Evolutionary conservation across 768 basidiomycete genomes (phyloP), one percentile per base, ranked within the genome.

Genomic region (Boletus rufocinnamomeus): DNA sequence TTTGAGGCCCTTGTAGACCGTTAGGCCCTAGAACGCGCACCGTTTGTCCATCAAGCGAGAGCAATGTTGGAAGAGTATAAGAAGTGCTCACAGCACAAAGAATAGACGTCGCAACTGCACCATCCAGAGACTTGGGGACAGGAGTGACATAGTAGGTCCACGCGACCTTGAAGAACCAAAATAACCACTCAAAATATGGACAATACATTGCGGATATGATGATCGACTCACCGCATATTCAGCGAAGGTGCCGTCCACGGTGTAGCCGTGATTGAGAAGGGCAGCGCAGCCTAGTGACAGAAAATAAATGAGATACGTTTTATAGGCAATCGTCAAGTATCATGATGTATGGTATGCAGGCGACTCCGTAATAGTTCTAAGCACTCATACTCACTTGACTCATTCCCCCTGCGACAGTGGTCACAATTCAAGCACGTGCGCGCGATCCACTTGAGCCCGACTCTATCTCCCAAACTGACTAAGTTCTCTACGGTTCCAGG

Each of bases 1-100:
- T 65, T 78, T 81, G 58, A 83, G 67, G 1, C 74, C 82, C 60
- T 76, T 78, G 63, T 77, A 82, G 37, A 78, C 80, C 1, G 81
- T 80, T 23, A 82, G 63, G 25, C 76, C 77, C 64, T 72, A 35
- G 13, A 38, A 30, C 13, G 11, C 9, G 17, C 13, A 6, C 4
- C 21, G 3, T 19, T 44, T 38, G 14, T 17, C n/a, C 17, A n/a
- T 59, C 17, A 34, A 11, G 19, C 5, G 6, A 43, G 6, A 17
- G 3, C 23, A 32, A 68, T 61, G 25, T 7, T 47, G 61, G 2
- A 49, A 35, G 11, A 17, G 21, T 23, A 2, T 17, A 2, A 27
- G 27, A 23, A 9, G n/a, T 41, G 35, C 68, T 50, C 38, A 75
- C 77, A 34, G 77, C 77, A 57, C 80, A 80, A 4, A 80, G 71